Conservation (phyloP, 2,329 filamentous ascomycete genomes). For the Colletotrichum shisoi region DNA sequence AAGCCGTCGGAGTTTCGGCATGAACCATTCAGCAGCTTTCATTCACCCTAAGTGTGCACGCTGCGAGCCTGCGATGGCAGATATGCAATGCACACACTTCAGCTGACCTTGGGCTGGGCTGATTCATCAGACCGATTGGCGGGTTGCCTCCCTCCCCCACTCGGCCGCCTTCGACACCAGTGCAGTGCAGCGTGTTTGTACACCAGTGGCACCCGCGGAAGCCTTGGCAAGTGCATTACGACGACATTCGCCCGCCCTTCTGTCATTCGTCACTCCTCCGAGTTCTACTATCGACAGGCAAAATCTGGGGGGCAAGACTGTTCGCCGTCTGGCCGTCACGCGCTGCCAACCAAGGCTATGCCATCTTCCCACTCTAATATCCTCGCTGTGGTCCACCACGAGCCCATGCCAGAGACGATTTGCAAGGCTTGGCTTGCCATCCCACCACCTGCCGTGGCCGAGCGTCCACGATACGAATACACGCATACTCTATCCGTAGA, state of each 20-base stretch:
- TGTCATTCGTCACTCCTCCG: too few species aligned
- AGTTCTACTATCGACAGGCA: neutral
- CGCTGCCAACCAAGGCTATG: neutral
- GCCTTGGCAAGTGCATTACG: conserved; percentile 26
- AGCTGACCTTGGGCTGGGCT: too few species aligned
- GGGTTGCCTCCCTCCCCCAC: neutral
- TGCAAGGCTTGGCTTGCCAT: conserved; percentile 15
- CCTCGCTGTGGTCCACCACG: neutral
- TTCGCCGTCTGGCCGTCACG: conserved; percentile 14
- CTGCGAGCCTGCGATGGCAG: neutral
- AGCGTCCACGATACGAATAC: neutral
- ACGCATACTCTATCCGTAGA: neutral
- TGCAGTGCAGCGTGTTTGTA: too few species aligned
- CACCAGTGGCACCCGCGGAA: neutral
- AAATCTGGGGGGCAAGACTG: conserved; percentile 2
- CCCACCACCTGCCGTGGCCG: conserved; percentile 10
- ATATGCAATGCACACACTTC: neutral
- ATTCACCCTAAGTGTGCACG: neutral
- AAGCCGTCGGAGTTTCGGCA: conserved; percentile 23
- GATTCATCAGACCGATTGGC: conserved; percentile 18
- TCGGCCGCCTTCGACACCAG: too few species aligned
- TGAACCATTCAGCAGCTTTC: neutral
- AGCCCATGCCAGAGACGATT: conserved; percentile 7
- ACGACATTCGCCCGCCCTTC: conserved; percentile 24
- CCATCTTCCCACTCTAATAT: neutral